phyloP scores from a whole-genome alignment of 23 red algal species.

The Gracilariopsis chorda region DNA sequence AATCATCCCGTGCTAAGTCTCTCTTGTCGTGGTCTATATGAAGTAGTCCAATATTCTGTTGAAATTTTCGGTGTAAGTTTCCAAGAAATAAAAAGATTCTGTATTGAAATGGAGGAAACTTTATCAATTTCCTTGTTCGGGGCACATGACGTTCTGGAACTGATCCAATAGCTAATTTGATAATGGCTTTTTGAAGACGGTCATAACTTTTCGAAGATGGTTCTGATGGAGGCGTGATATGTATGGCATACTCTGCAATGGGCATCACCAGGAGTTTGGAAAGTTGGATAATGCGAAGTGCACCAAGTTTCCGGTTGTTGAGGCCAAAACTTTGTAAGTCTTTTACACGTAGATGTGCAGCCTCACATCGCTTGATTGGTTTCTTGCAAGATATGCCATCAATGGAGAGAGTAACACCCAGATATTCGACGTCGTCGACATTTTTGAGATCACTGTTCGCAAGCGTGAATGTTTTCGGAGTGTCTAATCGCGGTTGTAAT shows the following conservation, averaged over 20 bases:
- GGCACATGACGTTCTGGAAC: too few relatives aligned
- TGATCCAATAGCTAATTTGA: too few relatives aligned
- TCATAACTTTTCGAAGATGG: too few relatives aligned
- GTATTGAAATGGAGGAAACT: too few relatives aligned
- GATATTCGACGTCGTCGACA: not conserved
- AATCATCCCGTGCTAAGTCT: too few relatives aligned
- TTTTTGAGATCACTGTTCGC: not conserved
- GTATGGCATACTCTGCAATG: not conserved
- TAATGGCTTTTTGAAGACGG: too few relatives aligned
- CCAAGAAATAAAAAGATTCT: too few relatives aligned
- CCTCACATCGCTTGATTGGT: not conserved
- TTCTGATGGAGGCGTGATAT: not conserved
- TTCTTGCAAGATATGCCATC: not conserved
- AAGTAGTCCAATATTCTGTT: too few relatives aligned
- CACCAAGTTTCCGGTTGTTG: not conserved
- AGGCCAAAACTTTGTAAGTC: not conserved
- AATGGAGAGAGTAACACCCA: not conserved
- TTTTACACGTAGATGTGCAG: not conserved
- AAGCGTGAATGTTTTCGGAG: not conserved
- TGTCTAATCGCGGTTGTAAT: not conserved
- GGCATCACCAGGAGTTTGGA: not conserved
- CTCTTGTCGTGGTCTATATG: too few relatives aligned
- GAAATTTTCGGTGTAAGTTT: too few relatives aligned
- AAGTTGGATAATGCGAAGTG: not conserved
- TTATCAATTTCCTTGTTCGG: too few relatives aligned